Evolutionary conservation across 2,329 filamentous ascomycete genomes (phyloP).

Genomic region (Colletotrichum horii): DNA sequence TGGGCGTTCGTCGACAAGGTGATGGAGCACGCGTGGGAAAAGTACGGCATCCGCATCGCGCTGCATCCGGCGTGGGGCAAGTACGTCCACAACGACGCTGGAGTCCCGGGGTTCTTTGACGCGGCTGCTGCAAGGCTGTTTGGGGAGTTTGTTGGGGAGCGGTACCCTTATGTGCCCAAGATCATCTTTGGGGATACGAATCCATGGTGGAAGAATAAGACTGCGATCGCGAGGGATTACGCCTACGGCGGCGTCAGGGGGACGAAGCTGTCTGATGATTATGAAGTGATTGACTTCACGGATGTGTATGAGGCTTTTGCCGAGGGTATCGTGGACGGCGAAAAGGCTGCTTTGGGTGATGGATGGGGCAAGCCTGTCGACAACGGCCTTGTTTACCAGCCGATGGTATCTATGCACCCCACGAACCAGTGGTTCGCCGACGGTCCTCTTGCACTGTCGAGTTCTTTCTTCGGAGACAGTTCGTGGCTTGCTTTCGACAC

Average conservation of each 20-base stretch:
- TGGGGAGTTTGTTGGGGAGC: neutral
- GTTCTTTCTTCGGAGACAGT: neutral
- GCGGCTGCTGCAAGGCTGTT: neutral
- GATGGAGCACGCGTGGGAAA: neutral
- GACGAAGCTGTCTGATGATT: neutral
- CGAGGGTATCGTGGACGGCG: neutral
- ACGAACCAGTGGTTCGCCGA: neutral
- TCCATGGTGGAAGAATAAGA: neutral
- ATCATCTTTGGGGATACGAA: neutral
- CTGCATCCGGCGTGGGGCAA: neutral
- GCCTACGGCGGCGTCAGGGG: neutral
- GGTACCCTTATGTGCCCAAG: neutral
- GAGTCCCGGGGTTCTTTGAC: neutral
- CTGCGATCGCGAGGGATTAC: rapidly evolving
- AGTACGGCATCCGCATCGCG: neutral
- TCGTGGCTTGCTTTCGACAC: neutral
- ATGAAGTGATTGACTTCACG: neutral
- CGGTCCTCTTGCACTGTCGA: neutral
- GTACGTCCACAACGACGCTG: neutral
- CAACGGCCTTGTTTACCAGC: neutral
- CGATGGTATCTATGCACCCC: neutral
- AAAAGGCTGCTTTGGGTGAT: neutral
- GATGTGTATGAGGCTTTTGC: neutral
- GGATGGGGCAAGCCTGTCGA: neutral
- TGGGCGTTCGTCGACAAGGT: neutral